phyloP scores from a whole-genome alignment of 129 eudicot species.

The Glebionis coronaria region DNA sequence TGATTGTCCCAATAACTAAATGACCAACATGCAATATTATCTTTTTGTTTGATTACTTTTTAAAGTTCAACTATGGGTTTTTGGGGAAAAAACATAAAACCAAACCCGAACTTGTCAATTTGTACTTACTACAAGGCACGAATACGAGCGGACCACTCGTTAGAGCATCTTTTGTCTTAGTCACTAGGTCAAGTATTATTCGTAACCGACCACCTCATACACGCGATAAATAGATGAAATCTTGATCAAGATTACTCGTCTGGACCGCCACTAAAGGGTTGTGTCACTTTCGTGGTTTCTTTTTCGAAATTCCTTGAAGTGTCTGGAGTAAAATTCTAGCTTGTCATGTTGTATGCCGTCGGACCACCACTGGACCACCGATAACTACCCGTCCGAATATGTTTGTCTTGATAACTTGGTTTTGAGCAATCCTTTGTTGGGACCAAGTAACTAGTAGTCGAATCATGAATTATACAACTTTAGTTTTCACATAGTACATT shows the following conservation, averaged over 20 bases:
- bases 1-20: slow-evolving; percentile 27
- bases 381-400: slow-evolving; percentile 20
- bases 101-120: slow-evolving; percentile 1
- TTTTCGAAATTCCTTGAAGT: slow-evolving; percentile 7
- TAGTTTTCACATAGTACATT: slow-evolving; percentile 13
- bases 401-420: slow-evolving; percentile 16
- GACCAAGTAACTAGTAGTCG: slow-evolving; percentile 26
- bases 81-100: neutral
- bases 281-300: slow-evolving; percentile 22
- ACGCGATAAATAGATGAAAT: slow-evolving; percentile 12
- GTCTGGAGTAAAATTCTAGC: slow-evolving; percentile 13
- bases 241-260: slow-evolving; percentile 5
- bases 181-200: slow-evolving; percentile 32
- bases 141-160: slow-evolving; percentile 25
- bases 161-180: slow-evolving; percentile 15
- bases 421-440: slow-evolving; percentile 24
- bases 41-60: slow-evolving; percentile 19
- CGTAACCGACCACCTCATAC: slow-evolving; percentile 15
- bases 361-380: slow-evolving; percentile 21
- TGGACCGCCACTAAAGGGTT: slow-evolving; percentile 33
- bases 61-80: slow-evolving; percentile 18
- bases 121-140: neutral
- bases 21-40: slow-evolving; percentile 31
- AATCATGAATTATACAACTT: slow-evolving; percentile 29
- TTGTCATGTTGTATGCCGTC: slow-evolving; percentile 13